Base-by-base conservation (phyloP, 208 protist species). In the Acanthamoeba divionensis region DNA sequence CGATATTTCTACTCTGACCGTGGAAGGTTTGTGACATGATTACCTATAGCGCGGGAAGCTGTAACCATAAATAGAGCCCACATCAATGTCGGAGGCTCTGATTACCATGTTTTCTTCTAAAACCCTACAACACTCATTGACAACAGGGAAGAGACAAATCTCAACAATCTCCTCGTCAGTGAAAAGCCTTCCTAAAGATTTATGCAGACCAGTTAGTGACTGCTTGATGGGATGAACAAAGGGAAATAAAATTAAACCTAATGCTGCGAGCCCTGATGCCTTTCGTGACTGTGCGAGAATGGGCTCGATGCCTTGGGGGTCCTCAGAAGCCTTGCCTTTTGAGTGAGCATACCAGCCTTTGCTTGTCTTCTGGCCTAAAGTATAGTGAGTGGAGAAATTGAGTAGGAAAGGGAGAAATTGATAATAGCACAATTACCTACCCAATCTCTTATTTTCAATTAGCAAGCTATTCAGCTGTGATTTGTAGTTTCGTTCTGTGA, bases 121-220 rank as follows among this genome's bases (percentile, higher is more conserved):
- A 38, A 97, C 65, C 55, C 92, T 94, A 13, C 93, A 97, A 10
- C 96, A 95, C 91, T 98, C 97, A 92, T 98, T 98, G 24, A 98
- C 90, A 89, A 97, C 94, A 13, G 94, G 91, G 67, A 98, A 95
- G 13, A 98, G 63, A 57, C 97, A 95, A 62, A 95, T 94, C 60
- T 98, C 95, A 18, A 96, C 85, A 31, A 98, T 96, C 48, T 98
- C 96, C n/a, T 91, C 62, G 36, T 88, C 89, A 50, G 57, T 85
- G 44, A 88, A 60, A 7, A 1, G 12, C 6, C 48, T 45, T 3
- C 8, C 48, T 82, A 24, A 4, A 18, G 52, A 57, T 71, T 29
- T 24, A 15, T 44, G 10, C 63, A 21, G 12, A 24, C 63, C 21
- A 18, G 21, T n/a, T 71, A 29, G 13, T 36, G 13, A 71, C 21